These are phyloP conservation scores for Limnomonas spitsbergensis DNA, from an alignment of 139 green algal species.

Conservation along the genomic window DNA sequence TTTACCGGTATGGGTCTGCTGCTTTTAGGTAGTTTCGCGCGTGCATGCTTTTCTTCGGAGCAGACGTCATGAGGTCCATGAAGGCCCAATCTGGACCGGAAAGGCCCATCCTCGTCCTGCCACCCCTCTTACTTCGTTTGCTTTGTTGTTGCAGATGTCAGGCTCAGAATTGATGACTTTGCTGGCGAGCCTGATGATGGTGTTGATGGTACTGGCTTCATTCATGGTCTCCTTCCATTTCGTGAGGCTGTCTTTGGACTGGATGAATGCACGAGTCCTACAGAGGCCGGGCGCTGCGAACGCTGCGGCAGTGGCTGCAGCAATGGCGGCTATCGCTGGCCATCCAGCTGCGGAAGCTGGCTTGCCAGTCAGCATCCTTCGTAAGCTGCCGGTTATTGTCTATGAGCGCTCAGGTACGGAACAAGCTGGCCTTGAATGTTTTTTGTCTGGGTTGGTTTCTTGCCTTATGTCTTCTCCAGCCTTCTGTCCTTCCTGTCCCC, in stretches of 20 bases:
- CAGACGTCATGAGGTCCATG: too few relatives aligned
- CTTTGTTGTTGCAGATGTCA: slow-evolving; percentile 33
- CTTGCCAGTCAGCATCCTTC: slow-evolving; percentile 8
- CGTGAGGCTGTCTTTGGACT: slow-evolving; percentile 34
- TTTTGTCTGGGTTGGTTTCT: too few relatives aligned
- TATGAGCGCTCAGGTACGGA: slow-evolving; percentile 18
- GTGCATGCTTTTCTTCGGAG: background rate
- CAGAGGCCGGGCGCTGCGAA: background rate
- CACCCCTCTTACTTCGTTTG: background rate
- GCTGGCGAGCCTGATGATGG: slow-evolving; percentile 63
- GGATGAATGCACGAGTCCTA: background rate
- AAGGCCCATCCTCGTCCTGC: background rate
- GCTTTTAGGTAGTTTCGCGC: background rate
- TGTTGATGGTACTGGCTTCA: slow-evolving; percentile 61
- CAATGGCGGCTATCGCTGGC: background rate
- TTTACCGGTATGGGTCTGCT: background rate
- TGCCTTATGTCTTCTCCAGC: too few relatives aligned
- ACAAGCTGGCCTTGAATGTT: background rate
- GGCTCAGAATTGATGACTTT: slow-evolving; percentile 61
- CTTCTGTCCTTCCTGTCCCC: background rate
- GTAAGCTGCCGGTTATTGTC: slow-evolving; percentile 25
- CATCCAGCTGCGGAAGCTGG: background rate
- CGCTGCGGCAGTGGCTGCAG: background rate
- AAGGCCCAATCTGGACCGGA: too few relatives aligned
- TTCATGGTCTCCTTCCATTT: slow-evolving; percentile 67